Evolutionary conservation across 192 early-diverging fungal genomes (phyloP).

Genomic region (Neocallimastix lanati): DNA sequence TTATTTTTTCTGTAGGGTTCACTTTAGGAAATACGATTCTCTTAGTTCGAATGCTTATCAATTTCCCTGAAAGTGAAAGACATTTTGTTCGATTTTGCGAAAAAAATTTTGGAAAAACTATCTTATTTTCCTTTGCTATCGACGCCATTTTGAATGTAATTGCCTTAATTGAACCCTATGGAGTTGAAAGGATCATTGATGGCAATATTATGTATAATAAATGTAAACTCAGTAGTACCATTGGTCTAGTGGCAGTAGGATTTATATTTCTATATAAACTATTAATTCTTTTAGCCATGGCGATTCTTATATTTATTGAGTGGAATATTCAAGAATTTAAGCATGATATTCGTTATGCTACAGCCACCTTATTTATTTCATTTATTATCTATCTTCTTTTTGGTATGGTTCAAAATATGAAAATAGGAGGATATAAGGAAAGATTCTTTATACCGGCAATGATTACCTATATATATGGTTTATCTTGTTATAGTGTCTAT

Average conservation of each 20-base stretch:
- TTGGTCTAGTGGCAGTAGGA: neutral
- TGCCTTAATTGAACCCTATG: neutral
- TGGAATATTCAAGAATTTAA: neutral
- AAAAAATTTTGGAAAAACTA: neutral
- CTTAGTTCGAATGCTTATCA: too few relatives aligned
- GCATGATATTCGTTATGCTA: neutral
- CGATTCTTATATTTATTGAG: neutral
- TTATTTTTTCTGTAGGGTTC: neutral
- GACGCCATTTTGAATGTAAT: neutral
- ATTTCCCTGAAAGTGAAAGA: too few relatives aligned
- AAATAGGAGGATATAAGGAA: neutral
- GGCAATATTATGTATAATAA: neutral
- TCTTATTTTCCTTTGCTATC: neutral
- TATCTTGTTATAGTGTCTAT: neutral
- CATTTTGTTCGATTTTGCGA: too few relatives aligned
- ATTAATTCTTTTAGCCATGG: neutral
- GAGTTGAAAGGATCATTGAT: neutral
- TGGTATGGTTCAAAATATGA: neutral
- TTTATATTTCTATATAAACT: neutral
- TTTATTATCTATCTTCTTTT: neutral
- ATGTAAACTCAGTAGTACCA: neutral
- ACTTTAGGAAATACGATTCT: neutral
- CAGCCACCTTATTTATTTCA: neutral
- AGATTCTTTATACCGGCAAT: neutral
- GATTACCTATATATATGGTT: neutral